Percentiles rank a stretch among this genome's conserved stretches.
Evolutionary conservation across 2,329 filamentous ascomycete genomes (phyloP).

Genomic region (Diaporthe helianthi): DNA sequence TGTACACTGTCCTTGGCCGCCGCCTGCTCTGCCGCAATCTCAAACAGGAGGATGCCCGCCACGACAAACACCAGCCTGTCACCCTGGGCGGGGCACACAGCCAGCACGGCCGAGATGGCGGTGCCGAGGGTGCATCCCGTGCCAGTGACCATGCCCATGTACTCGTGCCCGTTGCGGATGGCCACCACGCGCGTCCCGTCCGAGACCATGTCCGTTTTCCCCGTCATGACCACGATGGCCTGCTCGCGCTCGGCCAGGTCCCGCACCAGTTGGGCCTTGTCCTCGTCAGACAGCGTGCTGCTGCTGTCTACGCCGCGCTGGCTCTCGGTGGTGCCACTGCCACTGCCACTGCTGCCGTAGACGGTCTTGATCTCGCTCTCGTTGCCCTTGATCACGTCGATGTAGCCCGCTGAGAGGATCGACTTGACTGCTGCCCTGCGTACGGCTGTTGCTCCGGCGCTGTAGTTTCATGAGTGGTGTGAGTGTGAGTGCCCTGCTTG

Average conservation of each 20-base stretch:
- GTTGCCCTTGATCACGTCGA: constrained; percentile 93
- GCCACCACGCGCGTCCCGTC: constrained; percentile 74
- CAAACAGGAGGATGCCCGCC: constrained; percentile 78
- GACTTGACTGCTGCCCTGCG: constrained; percentile 74
- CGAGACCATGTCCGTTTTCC: constrained; percentile 76
- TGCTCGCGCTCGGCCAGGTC: constrained; percentile 72
- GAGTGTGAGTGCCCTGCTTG: neutral
- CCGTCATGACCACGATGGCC: constrained; percentile 83
- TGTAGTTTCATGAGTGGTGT: constrained; percentile 39
- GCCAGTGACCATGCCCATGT: constrained; percentile 75
- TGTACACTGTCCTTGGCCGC: constrained; percentile 70
- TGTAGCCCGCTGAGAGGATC: constrained; percentile 76
- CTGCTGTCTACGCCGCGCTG: constrained; percentile 88
- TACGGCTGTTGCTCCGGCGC: constrained; percentile 79
- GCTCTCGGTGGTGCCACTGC: constrained; percentile 47
- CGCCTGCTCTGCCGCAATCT: constrained; percentile 73
- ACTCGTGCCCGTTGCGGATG: constrained; percentile 78
- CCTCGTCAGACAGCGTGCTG: constrained; percentile 54
- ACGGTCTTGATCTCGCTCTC: constrained; percentile 85
- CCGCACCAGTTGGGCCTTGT: constrained; percentile 67
- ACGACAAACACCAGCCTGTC: constrained; percentile 77
- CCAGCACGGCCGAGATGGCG: constrained; percentile 76
- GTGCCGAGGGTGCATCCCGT: constrained; percentile 89
- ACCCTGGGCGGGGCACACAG: constrained; percentile 55
- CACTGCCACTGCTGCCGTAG: constrained; percentile 54